phyloP scores from a whole-genome alignment of 257 asterid species.

The Rauvolfia tetraphylla region DNA sequence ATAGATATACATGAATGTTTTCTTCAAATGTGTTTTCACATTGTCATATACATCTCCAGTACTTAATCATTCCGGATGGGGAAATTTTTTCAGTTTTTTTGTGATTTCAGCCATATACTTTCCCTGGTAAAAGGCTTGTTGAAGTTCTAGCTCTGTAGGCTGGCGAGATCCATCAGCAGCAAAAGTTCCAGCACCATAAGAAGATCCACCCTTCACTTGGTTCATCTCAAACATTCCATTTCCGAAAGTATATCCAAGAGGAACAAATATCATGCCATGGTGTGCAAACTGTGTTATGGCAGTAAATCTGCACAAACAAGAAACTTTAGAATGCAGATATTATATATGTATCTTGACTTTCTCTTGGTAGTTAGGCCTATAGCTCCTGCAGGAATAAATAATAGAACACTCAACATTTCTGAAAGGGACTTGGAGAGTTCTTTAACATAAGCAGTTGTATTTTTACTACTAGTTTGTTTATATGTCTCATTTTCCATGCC shows the following conservation, averaged over 20 bases:
- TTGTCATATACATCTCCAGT: background rate
- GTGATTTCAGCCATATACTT: slow-evolving; percentile 66
- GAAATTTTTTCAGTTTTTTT: slow-evolving; percentile 45
- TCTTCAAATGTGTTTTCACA: background rate
- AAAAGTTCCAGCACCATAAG: slow-evolving; percentile 79
- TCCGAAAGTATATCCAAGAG: slow-evolving; percentile 79
- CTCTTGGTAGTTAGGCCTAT: background rate
- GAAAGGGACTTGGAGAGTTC: background rate
- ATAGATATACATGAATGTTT: background rate
- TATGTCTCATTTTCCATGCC: background rate
- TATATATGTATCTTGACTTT: background rate
- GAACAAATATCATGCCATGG: slow-evolving; percentile 84
- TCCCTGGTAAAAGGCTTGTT: slow-evolving; percentile 88
- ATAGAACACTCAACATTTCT: background rate
- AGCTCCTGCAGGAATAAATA: too few species aligned
- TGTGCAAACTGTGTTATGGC: slow-evolving; percentile 83
- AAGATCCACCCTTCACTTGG: slow-evolving; percentile 80
- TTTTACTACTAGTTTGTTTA: too few species aligned
- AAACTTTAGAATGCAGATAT: background rate
- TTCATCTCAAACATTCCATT: slow-evolving; percentile 81
- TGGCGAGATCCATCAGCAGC: slow-evolving; percentile 86
- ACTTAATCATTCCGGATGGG: background rate
- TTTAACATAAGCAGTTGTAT: background rate
- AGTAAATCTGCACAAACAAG: slow-evolving; percentile 52
- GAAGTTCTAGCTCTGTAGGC: slow-evolving; percentile 71